These are phyloP conservation scores for Suillus americanus DNA, from an alignment of 768 basidiomycete species.

Conservation along the genomic window DNA sequence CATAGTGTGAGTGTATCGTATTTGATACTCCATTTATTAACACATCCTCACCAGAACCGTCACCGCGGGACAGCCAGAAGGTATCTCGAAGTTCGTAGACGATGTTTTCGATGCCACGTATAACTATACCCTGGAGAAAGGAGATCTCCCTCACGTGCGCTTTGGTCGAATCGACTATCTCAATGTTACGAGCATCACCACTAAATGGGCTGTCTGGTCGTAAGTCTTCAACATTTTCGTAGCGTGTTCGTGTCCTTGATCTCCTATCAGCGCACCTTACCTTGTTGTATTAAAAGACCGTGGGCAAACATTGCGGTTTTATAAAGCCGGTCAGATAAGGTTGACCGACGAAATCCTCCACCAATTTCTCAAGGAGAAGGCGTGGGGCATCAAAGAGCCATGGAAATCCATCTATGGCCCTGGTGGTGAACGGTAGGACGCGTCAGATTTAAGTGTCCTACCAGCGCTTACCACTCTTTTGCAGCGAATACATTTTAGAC, in stretches of 20 bases:
- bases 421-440: slow-evolving; percentile 67
- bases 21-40: not conserved
- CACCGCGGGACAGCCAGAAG: slow-evolving; percentile 57
- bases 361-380: slow-evolving; percentile 63
- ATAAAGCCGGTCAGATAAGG: slow-evolving; percentile 61
- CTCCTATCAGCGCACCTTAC: slow-evolving; percentile 62
- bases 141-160: slow-evolving; percentile 68
- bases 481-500: slow-evolving; percentile 69
- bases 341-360: slow-evolving; percentile 60
- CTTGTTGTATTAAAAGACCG: slow-evolving; percentile 70
- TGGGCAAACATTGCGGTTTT: slow-evolving; percentile 81
- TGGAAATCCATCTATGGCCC: slow-evolving; percentile 75
- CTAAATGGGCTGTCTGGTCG: slow-evolving; percentile 87
- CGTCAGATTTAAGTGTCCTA: not conserved
- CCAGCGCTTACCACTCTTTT: slow-evolving; percentile 10
- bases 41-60: slow-evolving; percentile 43
- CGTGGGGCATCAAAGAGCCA: slow-evolving; percentile 59
- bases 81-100: slow-evolving; percentile 70
- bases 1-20: slow-evolving; percentile 56
- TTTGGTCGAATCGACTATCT: slow-evolving; percentile 90
- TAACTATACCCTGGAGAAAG: slow-evolving; percentile 57
- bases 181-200: slow-evolving; percentile 79
- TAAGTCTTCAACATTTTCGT: slow-evolving; percentile 37
- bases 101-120: slow-evolving; percentile 72
- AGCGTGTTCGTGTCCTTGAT: slow-evolving; percentile 4